Evolutionary conservation across 1,284 basidiomycete species (phyloP).

Genomic region (Wallemia ichthyophaga): DNA sequence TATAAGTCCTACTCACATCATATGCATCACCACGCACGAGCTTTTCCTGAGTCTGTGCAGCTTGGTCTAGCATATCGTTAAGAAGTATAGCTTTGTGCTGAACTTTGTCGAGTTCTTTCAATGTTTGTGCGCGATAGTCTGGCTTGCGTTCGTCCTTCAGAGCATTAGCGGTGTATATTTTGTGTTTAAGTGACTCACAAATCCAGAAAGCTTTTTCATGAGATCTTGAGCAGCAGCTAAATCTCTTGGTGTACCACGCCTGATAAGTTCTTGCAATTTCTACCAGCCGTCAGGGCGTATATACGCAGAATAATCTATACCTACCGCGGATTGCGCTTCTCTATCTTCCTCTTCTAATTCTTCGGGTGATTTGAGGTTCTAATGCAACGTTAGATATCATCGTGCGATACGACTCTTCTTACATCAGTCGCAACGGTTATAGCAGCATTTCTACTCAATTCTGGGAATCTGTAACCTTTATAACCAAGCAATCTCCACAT

Average conservation of each 20-base stretch:
- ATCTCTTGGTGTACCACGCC: conserved; percentile 80
- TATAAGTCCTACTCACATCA: conserved; percentile 26
- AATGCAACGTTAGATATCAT: conserved; percentile 2
- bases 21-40: conserved; percentile 53
- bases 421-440: conserved; percentile 20
- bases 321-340: conserved; percentile 56
- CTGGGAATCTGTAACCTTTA: conserved; percentile 79
- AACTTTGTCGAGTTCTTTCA: conserved; percentile 72
- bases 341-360: conserved; percentile 91
- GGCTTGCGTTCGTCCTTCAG: conserved; percentile 56
- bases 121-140: conserved; percentile 66
- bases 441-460: conserved; percentile 21
- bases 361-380: conserved; percentile 78
- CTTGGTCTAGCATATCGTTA: conserved; percentile 90
- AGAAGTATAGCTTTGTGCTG: conserved; percentile 78
- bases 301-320: conserved; percentile 5
- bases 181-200: conserved; percentile 18
- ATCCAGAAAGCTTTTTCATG: conserved; percentile 85
- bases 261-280: conserved; percentile 92
- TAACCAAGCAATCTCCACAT: conserved; percentile 87
- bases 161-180: background rate
- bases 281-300: conserved; percentile 6
- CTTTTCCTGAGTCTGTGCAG: conserved; percentile 20
- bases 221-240: conserved; percentile 85
- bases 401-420: conserved; percentile 9